Evolutionary conservation across 2,329 filamentous ascomycete species (phyloP), one percentile per base, ranked within the genome.

Genomic region (Alternaria consortialis): DNA sequence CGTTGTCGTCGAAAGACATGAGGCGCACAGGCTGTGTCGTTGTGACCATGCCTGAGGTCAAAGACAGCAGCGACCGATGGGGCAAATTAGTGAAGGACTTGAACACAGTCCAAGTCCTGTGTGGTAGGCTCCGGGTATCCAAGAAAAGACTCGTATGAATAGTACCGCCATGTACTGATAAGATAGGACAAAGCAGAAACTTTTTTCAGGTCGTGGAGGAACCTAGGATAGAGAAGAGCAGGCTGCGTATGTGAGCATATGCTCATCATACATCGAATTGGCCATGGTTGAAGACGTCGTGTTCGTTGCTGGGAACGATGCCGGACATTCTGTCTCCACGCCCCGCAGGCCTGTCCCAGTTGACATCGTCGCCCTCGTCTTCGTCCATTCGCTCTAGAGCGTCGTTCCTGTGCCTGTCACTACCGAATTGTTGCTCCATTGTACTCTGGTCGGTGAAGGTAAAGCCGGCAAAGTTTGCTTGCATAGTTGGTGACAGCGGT

Each of bases 361-460:
- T 77, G 51, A 73, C 70, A 17, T 83, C 81, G 55, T 81, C 77
- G 54, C 73, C 76, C 29, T 77, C 75, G 59, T 80, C 78, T 62
- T 82, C 79, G 48, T 78, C 79, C 78, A 80, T 80, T 58, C 79
- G 88, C 66, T 79, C 80, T 63, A 70, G 32, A 15, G 52, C 74
- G 56, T 75, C 77, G 29, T 78, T 73, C n/a, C 78, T 73, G 54
- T 80, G 78, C 23, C 72, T 76, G 61, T 70, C 59, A 17, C 56
- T 55, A 23, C 63, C 70, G 58, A 92, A 93, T 67, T 95, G 90
- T 65, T 94, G 92, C 53, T 98, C 94, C 57, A 99, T 89, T 2
- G 92, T 92, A 74, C 92, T 97, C 81, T 98, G 94, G 72, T 98
- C 95, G n/a, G 98, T 95, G 78, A 97, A 99, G 0, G 95, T 99